These are phyloP conservation scores for Exobasidium cylindrosporum DNA, from an alignment of 1,284 basidiomycete species.

Conservation along the genomic window DNA sequence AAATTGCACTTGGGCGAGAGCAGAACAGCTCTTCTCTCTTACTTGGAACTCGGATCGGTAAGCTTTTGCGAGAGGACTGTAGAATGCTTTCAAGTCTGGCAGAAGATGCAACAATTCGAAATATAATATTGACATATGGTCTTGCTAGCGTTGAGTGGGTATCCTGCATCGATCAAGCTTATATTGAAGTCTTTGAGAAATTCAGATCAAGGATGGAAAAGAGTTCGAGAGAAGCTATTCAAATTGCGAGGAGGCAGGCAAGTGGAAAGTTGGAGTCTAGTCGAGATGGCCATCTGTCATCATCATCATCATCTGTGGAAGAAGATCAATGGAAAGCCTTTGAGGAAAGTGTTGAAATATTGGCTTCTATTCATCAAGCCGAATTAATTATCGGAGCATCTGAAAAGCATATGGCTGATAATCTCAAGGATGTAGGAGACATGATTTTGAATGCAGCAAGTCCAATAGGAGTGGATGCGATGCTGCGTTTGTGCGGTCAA, in stretches of 20 bases:
- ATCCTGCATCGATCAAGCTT: background rate
- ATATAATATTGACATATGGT: background rate
- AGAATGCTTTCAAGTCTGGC: background rate
- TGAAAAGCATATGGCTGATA: background rate
- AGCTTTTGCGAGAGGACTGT: background rate
- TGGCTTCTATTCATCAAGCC: background rate
- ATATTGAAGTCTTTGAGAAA: background rate
- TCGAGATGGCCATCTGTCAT: background rate
- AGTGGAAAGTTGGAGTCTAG: background rate
- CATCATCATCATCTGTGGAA: slow-evolving; percentile 2
- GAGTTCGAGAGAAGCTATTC: background rate
- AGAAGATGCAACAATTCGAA: background rate
- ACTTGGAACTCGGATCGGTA: background rate
- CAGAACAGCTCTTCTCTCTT: background rate
- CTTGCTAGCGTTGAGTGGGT: background rate
- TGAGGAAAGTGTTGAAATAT: slow-evolving; percentile 1
- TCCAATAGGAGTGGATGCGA: background rate
- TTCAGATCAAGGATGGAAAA: background rate
- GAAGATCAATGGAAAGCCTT: slow-evolving; percentile 16
- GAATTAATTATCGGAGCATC: background rate
- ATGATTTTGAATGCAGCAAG: background rate
- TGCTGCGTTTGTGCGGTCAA: slow-evolving; percentile 1
- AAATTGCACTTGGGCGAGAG: background rate
- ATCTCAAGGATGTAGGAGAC: background rate
- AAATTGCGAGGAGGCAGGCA: slow-evolving; percentile 4